Evolutionary conservation across 2,329 filamentous ascomycete genomes (phyloP).

Genomic region (Aspergillus jensenii): DNA sequence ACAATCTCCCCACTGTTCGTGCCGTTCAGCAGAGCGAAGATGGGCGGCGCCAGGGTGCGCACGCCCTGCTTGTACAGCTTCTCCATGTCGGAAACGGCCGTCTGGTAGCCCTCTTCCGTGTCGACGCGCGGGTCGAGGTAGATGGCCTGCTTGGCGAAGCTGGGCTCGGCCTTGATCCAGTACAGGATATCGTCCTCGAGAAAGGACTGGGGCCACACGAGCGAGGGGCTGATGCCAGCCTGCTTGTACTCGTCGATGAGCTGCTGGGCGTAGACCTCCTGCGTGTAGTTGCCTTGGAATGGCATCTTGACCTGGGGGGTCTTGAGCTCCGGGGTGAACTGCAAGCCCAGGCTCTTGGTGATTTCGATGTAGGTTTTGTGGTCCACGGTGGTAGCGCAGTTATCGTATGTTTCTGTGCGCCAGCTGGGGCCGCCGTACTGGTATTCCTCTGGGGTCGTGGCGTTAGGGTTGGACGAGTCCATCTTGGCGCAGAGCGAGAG

Average conservation of each 20-base stretch:
- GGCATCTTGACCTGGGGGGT: slow-evolving; percentile 17
- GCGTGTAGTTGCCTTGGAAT: slow-evolving; percentile 20
- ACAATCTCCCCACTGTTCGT: slow-evolving; percentile 18
- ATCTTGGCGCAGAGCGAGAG: slow-evolving; percentile 22
- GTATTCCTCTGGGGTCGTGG: slow-evolving; percentile 20
- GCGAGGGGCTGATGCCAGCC: slow-evolving; percentile 14
- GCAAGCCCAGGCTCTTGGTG: slow-evolving; percentile 16
- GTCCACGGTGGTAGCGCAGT: slow-evolving; percentile 17
- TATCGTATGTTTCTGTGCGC: slow-evolving; percentile 19
- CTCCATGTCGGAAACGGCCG: slow-evolving; percentile 13
- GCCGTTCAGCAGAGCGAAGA: slow-evolving; percentile 19
- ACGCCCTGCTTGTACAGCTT: slow-evolving; percentile 16
- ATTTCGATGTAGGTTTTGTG: slow-evolving; percentile 20
- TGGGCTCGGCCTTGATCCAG: slow-evolving; percentile 19
- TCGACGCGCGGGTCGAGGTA: slow-evolving; percentile 21
- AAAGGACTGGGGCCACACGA: slow-evolving; percentile 23
- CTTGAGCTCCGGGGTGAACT: slow-evolving; percentile 22
- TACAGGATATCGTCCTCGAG: slow-evolving; percentile 20
- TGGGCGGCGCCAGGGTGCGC: slow-evolving; percentile 18
- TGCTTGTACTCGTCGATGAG: slow-evolving; percentile 22
- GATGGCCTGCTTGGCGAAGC: slow-evolving; percentile 19
- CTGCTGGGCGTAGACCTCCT: slow-evolving; percentile 21
- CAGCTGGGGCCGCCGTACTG: slow-evolving; percentile 18
- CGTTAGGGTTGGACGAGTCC: slow-evolving; percentile 19
- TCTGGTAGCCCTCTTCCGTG: slow-evolving; percentile 13